Evolutionary conservation across 805 yeast genomes (phyloP).

Genomic region (Teunomyces pallodes): DNA sequence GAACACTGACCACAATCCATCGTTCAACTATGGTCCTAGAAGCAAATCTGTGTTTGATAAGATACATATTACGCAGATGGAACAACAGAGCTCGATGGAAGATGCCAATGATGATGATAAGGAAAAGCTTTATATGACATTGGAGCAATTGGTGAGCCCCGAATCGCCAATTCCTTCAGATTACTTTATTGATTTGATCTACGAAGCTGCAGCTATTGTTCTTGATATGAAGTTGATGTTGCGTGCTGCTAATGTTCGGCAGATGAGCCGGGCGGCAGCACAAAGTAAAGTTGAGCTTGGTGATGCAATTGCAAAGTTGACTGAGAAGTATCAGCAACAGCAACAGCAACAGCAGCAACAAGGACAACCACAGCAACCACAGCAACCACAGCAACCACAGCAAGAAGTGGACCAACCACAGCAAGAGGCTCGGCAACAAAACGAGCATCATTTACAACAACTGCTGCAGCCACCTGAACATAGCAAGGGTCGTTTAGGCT

Average conservation of each 20-base stretch:
- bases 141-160: constrained; percentile 58
- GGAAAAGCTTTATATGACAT: constrained; percentile 32
- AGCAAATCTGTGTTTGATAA: constrained; percentile 36
- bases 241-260: constrained; percentile 52
- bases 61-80: constrained; percentile 6
- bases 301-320: constrained; percentile 21
- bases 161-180: constrained; percentile 56
- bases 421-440: background rate
- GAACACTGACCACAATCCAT: constrained; percentile 18
- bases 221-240: constrained; percentile 64
- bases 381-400: constrained; percentile 6
- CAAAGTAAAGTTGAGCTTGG: constrained; percentile 28
- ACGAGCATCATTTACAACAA: background rate
- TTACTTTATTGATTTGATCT: constrained; percentile 53
- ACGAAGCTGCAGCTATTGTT: constrained; percentile 58
- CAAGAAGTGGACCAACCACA: too few relatives aligned
- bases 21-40: constrained; percentile 4
- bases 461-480: background rate
- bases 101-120: constrained; percentile 21
- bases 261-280: constrained; percentile 43
- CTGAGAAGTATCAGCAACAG: constrained; percentile 11
- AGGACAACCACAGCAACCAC: constrained; percentile 11
- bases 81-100: constrained; percentile 5
- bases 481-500: background rate
- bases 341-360: background rate